These are phyloP conservation scores for Graphilbum sp. DNA, from an alignment of 2,329 filamentous ascomycete species.

Conservation along the genomic window DNA sequence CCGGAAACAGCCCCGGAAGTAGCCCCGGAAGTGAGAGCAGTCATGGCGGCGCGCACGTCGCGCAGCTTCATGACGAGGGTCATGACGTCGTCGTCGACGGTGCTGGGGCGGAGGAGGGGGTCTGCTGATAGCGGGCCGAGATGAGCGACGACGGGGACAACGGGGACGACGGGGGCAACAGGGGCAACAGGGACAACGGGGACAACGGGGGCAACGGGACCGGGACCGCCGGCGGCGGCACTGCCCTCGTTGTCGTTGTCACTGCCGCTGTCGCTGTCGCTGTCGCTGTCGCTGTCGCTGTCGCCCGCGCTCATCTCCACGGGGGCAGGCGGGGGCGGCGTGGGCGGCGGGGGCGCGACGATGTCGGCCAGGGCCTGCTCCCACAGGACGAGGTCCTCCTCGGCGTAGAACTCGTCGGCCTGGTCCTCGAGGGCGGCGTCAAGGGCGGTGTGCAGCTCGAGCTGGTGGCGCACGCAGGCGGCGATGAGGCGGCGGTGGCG, in stretches of 20 bases:
- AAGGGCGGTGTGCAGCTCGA: conserved; percentile 9
- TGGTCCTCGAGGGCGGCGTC: conserved; percentile 6
- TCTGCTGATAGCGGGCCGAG: too few species aligned
- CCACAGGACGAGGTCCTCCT: conserved; percentile 7
- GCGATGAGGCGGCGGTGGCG: conserved; percentile 5
- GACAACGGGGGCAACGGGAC: too few species aligned
- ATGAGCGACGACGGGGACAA: too few species aligned
- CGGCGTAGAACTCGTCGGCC: conserved; percentile 5
- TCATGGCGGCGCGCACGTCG: background rate
- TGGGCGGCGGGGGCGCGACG: background rate
- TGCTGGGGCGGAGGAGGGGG: too few species aligned
- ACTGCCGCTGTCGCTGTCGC: background rate
- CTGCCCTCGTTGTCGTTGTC: background rate
- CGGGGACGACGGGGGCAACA: too few species aligned
- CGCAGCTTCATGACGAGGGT: background rate
- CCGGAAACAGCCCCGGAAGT: too few species aligned
- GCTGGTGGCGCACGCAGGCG: conserved; percentile 7
- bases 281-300: background rate
- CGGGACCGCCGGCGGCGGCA: too few species aligned
- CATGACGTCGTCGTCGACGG: background rate
- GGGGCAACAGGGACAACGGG: too few species aligned
- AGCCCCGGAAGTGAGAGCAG: too few species aligned
- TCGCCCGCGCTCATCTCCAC: background rate
- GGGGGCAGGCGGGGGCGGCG: background rate
- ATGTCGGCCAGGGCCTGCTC: background rate